Percentiles rank a stretch among this genome's conserved stretches.
These are phyloP conservation scores for Physcomitrellopsis africana DNA, from an alignment of 225 moss, liverwort and hornwort genomes.

Conservation along the genomic window DNA sequence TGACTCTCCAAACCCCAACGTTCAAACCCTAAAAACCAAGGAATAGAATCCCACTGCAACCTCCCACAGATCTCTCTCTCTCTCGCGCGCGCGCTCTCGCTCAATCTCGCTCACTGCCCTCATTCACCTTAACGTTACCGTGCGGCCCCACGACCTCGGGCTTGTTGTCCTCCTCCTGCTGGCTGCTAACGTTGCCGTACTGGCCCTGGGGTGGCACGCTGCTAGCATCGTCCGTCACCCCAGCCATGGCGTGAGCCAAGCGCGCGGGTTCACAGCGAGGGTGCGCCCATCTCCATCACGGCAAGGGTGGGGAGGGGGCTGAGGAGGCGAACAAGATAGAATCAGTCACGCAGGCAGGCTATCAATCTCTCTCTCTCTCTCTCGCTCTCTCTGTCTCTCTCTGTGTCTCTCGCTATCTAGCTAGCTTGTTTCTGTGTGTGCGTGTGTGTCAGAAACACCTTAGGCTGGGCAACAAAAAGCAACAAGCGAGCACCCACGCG, in stretches of 20 bases:
- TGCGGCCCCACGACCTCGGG: conserved; percentile 33
- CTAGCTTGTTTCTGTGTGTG: no score
- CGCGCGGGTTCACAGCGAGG: conserved; percentile 36
- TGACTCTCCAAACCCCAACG: background rate
- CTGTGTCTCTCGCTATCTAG: no score
- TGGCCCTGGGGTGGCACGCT: conserved; percentile 41
- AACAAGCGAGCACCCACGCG: no score
- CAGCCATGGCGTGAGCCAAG: conserved; percentile 47
- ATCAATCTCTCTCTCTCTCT: no score
- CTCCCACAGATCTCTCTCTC: background rate
- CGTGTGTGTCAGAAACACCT: no score
- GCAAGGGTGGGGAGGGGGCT: no score
- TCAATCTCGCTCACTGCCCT: background rate
- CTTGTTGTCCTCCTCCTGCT: conserved; percentile 46
- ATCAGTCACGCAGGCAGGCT: no score
- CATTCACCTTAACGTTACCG: conserved; percentile 30
- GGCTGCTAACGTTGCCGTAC: conserved; percentile 37
- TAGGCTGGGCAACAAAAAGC: no score
- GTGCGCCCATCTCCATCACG: no score
- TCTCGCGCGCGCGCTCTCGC: no score
- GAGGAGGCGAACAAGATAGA: no score
- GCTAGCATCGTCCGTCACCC: conserved; percentile 51
- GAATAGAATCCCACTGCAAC: conserved; percentile 17
- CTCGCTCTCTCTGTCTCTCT: no score
- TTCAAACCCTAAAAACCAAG: conserved; percentile 7